These are phyloP conservation scores for Termitomyces sp. DNA, from an alignment of 1,284 basidiomycete species.

Conservation along the genomic window DNA sequence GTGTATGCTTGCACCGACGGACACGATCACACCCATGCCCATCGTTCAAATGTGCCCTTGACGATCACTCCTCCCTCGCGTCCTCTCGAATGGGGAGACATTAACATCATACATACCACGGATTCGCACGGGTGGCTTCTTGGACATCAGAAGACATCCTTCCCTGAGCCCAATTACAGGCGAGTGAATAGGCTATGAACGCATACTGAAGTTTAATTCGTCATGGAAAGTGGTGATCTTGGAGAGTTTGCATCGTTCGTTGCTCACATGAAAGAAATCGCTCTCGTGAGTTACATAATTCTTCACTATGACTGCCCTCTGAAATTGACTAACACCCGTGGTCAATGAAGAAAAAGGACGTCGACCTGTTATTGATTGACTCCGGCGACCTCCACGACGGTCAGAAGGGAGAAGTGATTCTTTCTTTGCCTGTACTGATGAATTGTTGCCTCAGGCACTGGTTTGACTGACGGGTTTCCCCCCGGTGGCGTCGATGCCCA, in stretches of 20 bases:
- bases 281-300: constrained; percentile 42
- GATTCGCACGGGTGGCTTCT: constrained; percentile 80
- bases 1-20: constrained; percentile 27
- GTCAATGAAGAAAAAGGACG: constrained; percentile 48
- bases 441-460: constrained; percentile 44
- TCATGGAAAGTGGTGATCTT: constrained; percentile 56
- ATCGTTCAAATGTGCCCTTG: constrained; percentile 38
- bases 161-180: constrained; percentile 43
- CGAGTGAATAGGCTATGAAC: constrained; percentile 18
- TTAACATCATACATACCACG: constrained; percentile 79
- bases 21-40: constrained; percentile 35
- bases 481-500: constrained; percentile 69
- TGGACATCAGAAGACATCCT: constrained; percentile 42
- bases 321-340: background rate
- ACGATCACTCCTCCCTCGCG: constrained; percentile 50
- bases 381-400: constrained; percentile 82
- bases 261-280: constrained; percentile 72
- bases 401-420: constrained; percentile 19
- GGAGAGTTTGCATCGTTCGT: constrained; percentile 83
- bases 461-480: constrained; percentile 69
- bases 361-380: constrained; percentile 68
- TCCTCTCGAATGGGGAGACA: constrained; percentile 70
- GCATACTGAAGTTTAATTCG: background rate
- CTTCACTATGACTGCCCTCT: background rate
- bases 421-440: constrained; percentile 1